A percentile compares a stretch with the other conserved stretches of the same genome.
Conservation (phyloP, 805 yeast species). For the Nakazawaea molendinolei region DNA sequence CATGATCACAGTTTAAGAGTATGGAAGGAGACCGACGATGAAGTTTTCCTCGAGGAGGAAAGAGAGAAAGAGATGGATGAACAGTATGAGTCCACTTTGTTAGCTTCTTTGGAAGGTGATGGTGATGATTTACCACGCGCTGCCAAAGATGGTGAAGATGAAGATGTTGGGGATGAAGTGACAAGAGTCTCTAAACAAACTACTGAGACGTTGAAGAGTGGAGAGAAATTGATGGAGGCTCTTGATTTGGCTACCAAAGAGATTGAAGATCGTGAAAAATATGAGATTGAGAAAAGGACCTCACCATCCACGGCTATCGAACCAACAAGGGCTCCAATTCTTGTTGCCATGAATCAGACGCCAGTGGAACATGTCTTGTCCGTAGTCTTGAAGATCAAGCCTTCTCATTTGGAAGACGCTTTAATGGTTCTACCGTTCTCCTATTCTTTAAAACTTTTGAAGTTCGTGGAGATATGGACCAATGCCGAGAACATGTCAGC, state of each 20-base stretch:
- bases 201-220: conserved; percentile 86
- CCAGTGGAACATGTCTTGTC: conserved; percentile 80
- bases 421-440: conserved; percentile 86
- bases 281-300: conserved; percentile 38
- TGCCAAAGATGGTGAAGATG: conserved; percentile 30
- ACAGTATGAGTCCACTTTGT: conserved; percentile 72
- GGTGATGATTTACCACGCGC: conserved; percentile 33
- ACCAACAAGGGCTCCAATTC: conserved; percentile 66
- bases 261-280: conserved; percentile 47
- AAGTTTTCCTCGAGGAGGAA: conserved; percentile 95
- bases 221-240: conserved; percentile 90
- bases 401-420: conserved; percentile 90
- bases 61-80: conserved; percentile 94
- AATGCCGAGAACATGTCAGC: conserved; percentile 35
- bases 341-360: conserved; percentile 60
- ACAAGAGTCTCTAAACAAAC: conserved; percentile 75
- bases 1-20: conserved; percentile 91
- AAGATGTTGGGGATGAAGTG: conserved; percentile 44
- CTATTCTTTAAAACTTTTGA: conserved; percentile 62
- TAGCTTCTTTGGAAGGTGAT: conserved; percentile 63
- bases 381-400: conserved; percentile 59
- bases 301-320: conserved; percentile 42
- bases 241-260: conserved; percentile 76
- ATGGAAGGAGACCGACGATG: conserved; percentile 93
- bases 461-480: conserved; percentile 74